Conservation (phyloP, 2,329 filamentous ascomycete genomes). For the Ciborinia camelliae region DNA sequence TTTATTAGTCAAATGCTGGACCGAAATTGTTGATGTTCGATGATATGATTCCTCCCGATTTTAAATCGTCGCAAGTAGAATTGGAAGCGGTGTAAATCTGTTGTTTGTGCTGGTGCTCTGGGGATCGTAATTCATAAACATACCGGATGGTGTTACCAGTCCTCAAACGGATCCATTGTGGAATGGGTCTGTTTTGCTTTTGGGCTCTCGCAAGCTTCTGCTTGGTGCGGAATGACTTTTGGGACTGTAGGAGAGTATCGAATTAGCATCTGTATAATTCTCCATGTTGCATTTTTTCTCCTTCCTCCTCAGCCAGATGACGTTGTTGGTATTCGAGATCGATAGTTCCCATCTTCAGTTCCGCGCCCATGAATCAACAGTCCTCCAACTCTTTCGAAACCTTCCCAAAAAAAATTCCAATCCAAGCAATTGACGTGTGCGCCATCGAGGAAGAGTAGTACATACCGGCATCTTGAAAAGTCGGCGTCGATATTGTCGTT, state of each 20-base stretch:
- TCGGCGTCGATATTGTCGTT: constrained; percentile 33
- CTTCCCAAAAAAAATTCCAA: neutral
- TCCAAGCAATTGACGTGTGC: neutral
- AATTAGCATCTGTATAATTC: constrained; percentile 24
- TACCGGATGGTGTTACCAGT: constrained; percentile 99
- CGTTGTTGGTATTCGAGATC: constrained; percentile 3
- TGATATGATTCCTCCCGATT: neutral
- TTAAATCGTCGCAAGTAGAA: neutral
- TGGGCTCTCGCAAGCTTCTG: constrained; percentile 99
- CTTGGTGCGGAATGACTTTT: constrained; percentile 99
- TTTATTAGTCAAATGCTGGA: constrained; percentile 16
- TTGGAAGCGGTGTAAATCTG: neutral
- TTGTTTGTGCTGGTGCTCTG: neutral
- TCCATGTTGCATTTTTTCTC: constrained; percentile 17
- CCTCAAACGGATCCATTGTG: constrained; percentile 98
- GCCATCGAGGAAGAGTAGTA: constrained; percentile 28
- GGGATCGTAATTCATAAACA: constrained; percentile 16
- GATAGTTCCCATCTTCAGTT: neutral
- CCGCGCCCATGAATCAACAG: constrained; percentile 2
- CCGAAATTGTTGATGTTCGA: neutral
- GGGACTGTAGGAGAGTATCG: constrained; percentile 62
- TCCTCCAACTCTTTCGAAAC: neutral
- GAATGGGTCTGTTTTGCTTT: constrained; percentile 99
- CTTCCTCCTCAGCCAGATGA: constrained; percentile 10
- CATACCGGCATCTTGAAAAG: constrained; percentile 54